Conservation (phyloP, 2,329 filamentous ascomycete genomes). For the Fusarium sp. region DNA sequence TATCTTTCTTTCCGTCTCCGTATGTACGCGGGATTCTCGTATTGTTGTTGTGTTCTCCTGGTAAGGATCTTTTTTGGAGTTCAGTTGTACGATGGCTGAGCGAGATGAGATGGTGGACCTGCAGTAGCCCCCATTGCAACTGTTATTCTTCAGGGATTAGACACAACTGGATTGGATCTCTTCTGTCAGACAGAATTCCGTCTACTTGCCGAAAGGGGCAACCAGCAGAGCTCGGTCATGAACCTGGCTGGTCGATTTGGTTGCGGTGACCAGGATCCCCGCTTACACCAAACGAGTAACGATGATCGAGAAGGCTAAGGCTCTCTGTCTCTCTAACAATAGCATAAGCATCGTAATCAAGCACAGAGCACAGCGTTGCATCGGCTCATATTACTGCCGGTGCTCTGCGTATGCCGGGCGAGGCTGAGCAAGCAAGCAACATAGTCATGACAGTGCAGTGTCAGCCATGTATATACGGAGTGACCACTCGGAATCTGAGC, state of each 20-base stretch:
- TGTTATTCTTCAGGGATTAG: constrained; percentile 5
- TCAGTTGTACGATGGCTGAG: neutral
- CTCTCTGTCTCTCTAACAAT: neutral
- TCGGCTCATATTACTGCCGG: neutral
- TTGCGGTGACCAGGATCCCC: constrained; percentile 16
- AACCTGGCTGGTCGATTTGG: constrained; percentile 24
- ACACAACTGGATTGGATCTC: constrained; percentile 1
- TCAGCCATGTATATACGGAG: neutral
- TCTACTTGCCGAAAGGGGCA: constrained; percentile 18
- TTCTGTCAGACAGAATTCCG: neutral
- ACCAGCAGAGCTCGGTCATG: constrained; percentile 10
- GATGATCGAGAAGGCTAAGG: neutral
- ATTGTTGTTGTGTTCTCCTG: neutral
- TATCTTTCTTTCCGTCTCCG: neutral
- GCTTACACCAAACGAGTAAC: neutral
- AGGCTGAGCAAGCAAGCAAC: constrained; percentile 3
- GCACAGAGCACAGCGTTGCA: neutral
- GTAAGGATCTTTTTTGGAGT: neutral
- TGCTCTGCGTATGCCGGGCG: constrained; percentile 6
- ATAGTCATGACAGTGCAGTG: neutral
- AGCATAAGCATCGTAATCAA: constrained; percentile 5
- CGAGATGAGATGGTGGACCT: constrained; percentile 14
- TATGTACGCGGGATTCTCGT: neutral
- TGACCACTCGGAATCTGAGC: constrained; percentile 17
- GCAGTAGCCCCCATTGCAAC: constrained; percentile 1